These are phyloP conservation scores for Gypsophila paniculata DNA, from an alignment of 179 eudicot genomes.

Conservation along the genomic window DNA sequence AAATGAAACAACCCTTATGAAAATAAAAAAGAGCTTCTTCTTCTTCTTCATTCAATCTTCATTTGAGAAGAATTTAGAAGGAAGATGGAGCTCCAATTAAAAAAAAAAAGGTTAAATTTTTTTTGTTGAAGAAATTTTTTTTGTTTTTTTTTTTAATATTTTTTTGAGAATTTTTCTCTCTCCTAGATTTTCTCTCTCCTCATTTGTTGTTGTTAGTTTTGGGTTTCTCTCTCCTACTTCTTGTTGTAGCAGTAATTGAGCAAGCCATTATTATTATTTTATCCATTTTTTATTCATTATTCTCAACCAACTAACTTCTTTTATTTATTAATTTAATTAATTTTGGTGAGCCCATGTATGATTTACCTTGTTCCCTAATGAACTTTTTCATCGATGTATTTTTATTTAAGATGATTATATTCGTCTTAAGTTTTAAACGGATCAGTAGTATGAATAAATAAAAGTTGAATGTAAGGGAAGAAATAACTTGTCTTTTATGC, in stretches of 20 bases:
- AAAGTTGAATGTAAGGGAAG: too few species aligned
- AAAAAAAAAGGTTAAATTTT: constrained; percentile 16
- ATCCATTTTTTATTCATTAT: neutral
- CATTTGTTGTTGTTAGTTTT: constrained; percentile 3
- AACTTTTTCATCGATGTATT: too few species aligned
- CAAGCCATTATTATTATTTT: neutral
- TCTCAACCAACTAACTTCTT: constrained; percentile 23
- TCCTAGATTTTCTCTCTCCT: constrained; percentile 40
- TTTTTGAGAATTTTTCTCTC: constrained; percentile 15
- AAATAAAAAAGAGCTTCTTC: constrained; percentile 24
- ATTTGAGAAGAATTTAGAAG: constrained; percentile 27
- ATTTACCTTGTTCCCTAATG: too few species aligned
- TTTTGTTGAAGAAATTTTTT: constrained; percentile 17
- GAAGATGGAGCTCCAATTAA: constrained; percentile 33
- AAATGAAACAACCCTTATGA: neutral
- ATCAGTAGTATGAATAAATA: too few species aligned
- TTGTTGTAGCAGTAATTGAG: constrained; percentile 15
- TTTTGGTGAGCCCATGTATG: too few species aligned
- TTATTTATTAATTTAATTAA: neutral
- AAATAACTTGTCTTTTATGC: too few species aligned
- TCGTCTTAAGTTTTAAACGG: too few species aligned
- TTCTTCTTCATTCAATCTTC: constrained; percentile 29
- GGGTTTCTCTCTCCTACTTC: constrained; percentile 17
- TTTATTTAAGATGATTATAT: too few species aligned
- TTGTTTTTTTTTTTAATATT: neutral